Conservation (phyloP, 2,329 filamentous ascomycete genomes). For the Diaporthe vexans region DNA sequence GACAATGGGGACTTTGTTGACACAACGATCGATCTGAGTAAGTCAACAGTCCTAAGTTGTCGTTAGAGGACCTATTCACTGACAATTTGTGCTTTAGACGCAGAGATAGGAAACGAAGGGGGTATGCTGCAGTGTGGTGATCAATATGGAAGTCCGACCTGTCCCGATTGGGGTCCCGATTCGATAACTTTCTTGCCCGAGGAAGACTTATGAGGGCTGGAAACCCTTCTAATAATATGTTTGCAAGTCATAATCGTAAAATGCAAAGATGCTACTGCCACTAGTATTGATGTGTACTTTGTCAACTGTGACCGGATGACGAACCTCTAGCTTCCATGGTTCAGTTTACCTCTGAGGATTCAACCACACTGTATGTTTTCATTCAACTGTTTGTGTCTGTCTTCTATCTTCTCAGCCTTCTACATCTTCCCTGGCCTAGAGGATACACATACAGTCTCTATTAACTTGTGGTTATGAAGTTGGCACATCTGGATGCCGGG, state of each 20-base stretch:
- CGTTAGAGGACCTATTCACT: background rate
- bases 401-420: too few relatives aligned
- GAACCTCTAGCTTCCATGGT: too few relatives aligned
- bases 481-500: too few relatives aligned
- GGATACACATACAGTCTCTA: too few relatives aligned
- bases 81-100: background rate
- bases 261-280: background rate
- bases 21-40: conserved; percentile 36
- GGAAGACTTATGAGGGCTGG: background rate
- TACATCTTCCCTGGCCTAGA: too few relatives aligned
- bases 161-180: conserved; percentile 15
- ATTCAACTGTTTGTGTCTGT: too few relatives aligned
- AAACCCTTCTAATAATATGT: too few relatives aligned
- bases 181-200: conserved; percentile 1
- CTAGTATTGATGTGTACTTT: background rate
- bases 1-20: background rate
- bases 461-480: too few relatives aligned
- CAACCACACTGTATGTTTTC: too few relatives aligned
- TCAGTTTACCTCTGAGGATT: too few relatives aligned
- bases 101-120: conserved; percentile 27
- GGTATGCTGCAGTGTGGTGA: conserved; percentile 29
- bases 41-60: background rate
- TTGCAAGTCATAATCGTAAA: background rate
- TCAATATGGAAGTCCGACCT: conserved; percentile 4
- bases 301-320: background rate